These are phyloP conservation scores for Pseudopyricularia javanii DNA, from an alignment of 2,329 filamentous ascomycete species.

Conservation along the genomic window DNA sequence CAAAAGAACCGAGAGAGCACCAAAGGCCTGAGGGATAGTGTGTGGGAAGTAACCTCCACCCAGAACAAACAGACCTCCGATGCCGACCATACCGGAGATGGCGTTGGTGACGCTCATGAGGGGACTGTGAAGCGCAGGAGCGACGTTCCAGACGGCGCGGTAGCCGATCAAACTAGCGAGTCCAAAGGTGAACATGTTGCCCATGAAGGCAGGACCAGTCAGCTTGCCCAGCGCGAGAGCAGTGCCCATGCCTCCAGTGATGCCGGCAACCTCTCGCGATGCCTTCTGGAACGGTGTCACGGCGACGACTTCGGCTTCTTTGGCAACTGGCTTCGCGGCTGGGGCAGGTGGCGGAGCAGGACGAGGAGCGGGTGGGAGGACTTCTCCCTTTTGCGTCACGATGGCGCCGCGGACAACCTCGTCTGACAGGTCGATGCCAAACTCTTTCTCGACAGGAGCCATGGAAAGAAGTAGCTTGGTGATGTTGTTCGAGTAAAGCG, in stretches of 20 bases:
- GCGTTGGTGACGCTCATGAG: slow-evolving; percentile 91
- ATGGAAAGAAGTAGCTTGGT: slow-evolving; percentile 80
- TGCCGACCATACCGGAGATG: slow-evolving; percentile 80
- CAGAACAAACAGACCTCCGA: slow-evolving; percentile 81
- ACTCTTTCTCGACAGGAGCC: slow-evolving; percentile 63
- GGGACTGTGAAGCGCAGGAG: slow-evolving; percentile 72
- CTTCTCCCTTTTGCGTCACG: slow-evolving; percentile 64
- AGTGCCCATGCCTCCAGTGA: slow-evolving; percentile 68
- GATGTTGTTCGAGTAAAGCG: slow-evolving; percentile 87
- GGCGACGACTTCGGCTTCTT: slow-evolving; percentile 50
- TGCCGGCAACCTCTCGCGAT: slow-evolving; percentile 58
- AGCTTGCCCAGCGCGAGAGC: slow-evolving; percentile 67
- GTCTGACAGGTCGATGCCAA: slow-evolving; percentile 68
- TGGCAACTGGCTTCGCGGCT: slow-evolving; percentile 29
- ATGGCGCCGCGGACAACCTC: slow-evolving; percentile 80
- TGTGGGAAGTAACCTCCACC: slow-evolving; percentile 68
- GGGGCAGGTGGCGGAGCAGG: slow-evolving; percentile 47
- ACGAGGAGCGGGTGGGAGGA: slow-evolving; percentile 64
- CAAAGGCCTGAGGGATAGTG: slow-evolving; percentile 68
- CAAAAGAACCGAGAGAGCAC: slow-evolving; percentile 67
- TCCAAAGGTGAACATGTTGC: slow-evolving; percentile 74
- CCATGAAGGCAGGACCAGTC: slow-evolving; percentile 77
- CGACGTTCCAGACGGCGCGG: slow-evolving; percentile 77
- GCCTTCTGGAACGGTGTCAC: slow-evolving; percentile 75
- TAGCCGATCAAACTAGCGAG: slow-evolving; percentile 80